Evolutionary conservation across 805 yeast species (phyloP).

Genomic region (Candida manassasensis): DNA sequence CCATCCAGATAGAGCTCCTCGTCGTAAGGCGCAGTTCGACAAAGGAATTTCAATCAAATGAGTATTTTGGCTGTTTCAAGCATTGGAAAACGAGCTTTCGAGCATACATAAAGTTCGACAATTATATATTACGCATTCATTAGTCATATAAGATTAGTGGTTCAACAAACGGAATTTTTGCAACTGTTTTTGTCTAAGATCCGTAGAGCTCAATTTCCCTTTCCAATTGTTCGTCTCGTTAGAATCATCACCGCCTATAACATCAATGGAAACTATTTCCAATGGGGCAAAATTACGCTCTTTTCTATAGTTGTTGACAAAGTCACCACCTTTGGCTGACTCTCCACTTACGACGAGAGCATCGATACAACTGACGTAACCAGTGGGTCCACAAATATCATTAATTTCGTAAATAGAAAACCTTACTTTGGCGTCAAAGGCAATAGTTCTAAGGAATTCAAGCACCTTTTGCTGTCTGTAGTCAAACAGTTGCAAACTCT

Average conservation of each 20-base stretch:
- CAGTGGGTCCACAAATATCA: slow-evolving; percentile 95
- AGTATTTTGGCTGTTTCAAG: too few relatives aligned
- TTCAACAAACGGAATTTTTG: too few relatives aligned
- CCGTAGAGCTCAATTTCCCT: slow-evolving; percentile 83
- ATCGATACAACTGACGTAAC: slow-evolving; percentile 64
- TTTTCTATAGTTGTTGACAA: slow-evolving; percentile 61
- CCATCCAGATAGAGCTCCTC: slow-evolving; percentile 76
- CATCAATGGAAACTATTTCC: slow-evolving; percentile 31
- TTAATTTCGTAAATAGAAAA: slow-evolving; percentile 59
- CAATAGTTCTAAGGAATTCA: slow-evolving; percentile 39
- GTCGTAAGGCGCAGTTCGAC: slow-evolving; percentile 30
- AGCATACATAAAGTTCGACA: too few relatives aligned
- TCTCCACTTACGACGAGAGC: slow-evolving; percentile 80
- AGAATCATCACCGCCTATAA: slow-evolving; percentile 57
- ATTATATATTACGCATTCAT: too few relatives aligned
- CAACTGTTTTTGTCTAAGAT: slow-evolving; percentile 44
- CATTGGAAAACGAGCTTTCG: too few relatives aligned
- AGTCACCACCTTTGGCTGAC: slow-evolving; percentile 67
- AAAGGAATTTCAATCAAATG: slow-evolving; percentile 41
- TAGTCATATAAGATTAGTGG: too few relatives aligned
- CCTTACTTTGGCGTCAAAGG: slow-evolving; percentile 41
- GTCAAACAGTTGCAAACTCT: slow-evolving; percentile 56
- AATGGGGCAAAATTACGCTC: slow-evolving; percentile 52
- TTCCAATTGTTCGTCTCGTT: slow-evolving; percentile 42
- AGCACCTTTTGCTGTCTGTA: slow-evolving; percentile 44